These are phyloP conservation scores for Irpex sp. DNA, from an alignment of 1,284 basidiomycete species.

Conservation along the genomic window DNA sequence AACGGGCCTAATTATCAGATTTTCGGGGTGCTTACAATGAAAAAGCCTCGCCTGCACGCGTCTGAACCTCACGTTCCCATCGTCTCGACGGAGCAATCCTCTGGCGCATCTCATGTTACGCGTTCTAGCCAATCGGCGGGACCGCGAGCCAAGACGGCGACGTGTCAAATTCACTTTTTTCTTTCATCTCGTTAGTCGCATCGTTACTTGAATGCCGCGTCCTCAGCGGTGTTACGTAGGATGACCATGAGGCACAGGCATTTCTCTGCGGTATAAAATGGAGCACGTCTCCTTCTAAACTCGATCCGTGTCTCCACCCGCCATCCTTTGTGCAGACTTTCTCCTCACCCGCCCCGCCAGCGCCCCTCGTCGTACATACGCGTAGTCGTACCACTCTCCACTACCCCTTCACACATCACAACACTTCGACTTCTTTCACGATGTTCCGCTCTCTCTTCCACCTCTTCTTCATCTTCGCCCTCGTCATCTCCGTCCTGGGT, in stretches of 20 bases:
- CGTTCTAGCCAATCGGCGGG: not conserved
- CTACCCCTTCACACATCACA: not conserved
- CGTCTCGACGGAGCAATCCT: not conserved
- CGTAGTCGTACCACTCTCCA: not conserved
- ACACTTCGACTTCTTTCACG: not conserved
- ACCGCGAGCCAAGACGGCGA: not conserved
- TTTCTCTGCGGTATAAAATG: not conserved
- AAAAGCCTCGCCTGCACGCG: not conserved
- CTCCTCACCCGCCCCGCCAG: not conserved
- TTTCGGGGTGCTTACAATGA: not conserved
- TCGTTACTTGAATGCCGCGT: not conserved
- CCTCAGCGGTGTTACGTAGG: not conserved
- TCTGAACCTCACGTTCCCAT: not conserved
- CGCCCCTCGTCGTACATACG: not conserved
- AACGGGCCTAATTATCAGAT: not conserved
- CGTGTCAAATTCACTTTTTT: not conserved
- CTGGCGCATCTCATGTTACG: not conserved
- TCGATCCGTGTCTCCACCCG: not conserved
- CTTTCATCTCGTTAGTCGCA: not conserved
- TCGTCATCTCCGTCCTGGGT: slow-evolving; percentile 1
- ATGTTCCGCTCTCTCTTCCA: not conserved
- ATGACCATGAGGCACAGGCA: not conserved
- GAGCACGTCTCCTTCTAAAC: not conserved
- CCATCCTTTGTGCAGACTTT: not conserved
- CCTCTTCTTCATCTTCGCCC: slow-evolving; percentile 1